phyloP scores from a whole-genome alignment of 768 basidiomycete species.

The Leccinum boreale region DNA sequence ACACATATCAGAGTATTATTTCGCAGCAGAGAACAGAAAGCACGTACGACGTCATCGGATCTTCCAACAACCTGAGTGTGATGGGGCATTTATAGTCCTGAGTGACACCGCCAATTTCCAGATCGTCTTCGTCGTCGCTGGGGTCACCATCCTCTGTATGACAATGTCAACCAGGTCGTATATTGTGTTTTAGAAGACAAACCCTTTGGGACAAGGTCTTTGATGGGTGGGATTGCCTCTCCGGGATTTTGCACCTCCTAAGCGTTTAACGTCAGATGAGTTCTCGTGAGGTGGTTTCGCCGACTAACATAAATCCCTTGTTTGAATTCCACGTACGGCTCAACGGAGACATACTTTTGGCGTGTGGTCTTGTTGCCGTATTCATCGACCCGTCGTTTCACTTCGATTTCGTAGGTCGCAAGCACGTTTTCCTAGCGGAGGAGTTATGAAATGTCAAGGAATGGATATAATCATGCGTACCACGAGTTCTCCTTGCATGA shows the following conservation, averaged over 20 bases:
- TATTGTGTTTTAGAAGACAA: background rate
- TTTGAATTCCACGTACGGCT: conserved; percentile 59
- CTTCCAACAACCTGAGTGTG: conserved; percentile 57
- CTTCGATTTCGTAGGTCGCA: conserved; percentile 47
- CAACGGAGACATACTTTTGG: conserved; percentile 71
- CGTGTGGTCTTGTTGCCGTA: conserved; percentile 64
- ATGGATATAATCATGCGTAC: conserved; percentile 36
- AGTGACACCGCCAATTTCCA: conserved; percentile 83
- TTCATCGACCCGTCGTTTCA: conserved; percentile 39
- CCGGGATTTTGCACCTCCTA: conserved; percentile 70
- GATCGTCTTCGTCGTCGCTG: conserved; percentile 82
- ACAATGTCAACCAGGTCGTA: background rate
- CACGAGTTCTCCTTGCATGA: conserved; percentile 56
- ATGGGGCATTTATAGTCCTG: conserved; percentile 86
- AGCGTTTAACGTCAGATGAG: conserved; percentile 6
- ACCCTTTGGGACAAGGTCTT: conserved; percentile 72
- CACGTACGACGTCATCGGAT: conserved; percentile 82
- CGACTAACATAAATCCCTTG: conserved; percentile 62
- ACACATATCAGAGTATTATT: conserved; percentile 1
- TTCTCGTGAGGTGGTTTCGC: background rate
- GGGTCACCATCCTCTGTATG: conserved; percentile 70
- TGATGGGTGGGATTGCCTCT: conserved; percentile 71
- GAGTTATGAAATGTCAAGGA: background rate
- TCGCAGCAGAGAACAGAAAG: background rate
- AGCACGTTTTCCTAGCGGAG: conserved; percentile 48